These are phyloP conservation scores for Rhodotorula graminis DNA, from an alignment of 768 basidiomycete genomes.

Conservation along the genomic window DNA sequence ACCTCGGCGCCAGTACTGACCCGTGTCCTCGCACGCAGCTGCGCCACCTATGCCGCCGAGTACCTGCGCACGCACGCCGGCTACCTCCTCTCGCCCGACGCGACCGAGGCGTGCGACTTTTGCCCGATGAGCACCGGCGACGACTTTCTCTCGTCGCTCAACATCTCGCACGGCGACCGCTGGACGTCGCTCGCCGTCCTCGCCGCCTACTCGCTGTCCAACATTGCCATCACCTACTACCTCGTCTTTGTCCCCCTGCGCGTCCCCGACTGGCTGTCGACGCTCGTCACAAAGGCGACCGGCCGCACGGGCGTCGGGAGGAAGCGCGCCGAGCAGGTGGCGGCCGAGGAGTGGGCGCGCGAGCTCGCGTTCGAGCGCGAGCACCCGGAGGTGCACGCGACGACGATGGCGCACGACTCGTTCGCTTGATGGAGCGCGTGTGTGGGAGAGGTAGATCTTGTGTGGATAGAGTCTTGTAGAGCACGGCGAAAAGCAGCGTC, in stretches of 20 bases:
- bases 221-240: conserved; percentile 27
- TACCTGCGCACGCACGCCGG: conserved; percentile 58
- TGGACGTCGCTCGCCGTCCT: conserved; percentile 23
- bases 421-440: background rate
- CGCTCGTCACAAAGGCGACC: too few relatives aligned
- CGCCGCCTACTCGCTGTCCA: conserved; percentile 25
- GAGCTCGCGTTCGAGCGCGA: conserved; percentile 2
- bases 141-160: conserved; percentile 33
- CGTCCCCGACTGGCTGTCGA: background rate
- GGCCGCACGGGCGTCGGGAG: too few relatives aligned
- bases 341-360: conserved; percentile 10
- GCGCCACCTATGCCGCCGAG: conserved; percentile 53
- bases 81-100: conserved; percentile 49
- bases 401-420: background rate
- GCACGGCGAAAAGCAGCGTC: background rate
- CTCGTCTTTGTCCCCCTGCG: conserved; percentile 28
- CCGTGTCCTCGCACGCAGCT: conserved; percentile 43
- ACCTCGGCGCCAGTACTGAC: background rate
- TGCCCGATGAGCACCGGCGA: conserved; percentile 31
- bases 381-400: background rate
- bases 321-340: conserved; percentile 7
- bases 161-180: conserved; percentile 24
- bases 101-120: conserved; percentile 16
- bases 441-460: background rate
- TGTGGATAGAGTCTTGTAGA: background rate